phyloP scores from a whole-genome alignment of 371 early-diverging fungal genomes.

The Choanephora cucurbitarum region DNA sequence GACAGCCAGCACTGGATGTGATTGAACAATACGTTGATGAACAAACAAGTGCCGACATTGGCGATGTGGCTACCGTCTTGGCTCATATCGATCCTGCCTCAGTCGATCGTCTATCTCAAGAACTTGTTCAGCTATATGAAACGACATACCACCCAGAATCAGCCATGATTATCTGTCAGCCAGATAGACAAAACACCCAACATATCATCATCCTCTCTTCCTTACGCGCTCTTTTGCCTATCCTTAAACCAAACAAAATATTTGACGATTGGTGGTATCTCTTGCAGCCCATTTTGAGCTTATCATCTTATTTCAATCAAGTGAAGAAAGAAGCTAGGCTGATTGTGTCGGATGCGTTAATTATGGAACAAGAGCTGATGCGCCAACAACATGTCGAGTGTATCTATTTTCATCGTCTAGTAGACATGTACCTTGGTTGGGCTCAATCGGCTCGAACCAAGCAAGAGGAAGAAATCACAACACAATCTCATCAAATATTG shows the following conservation, averaged over 20 bases:
- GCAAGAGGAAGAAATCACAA: conserved; percentile 22
- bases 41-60: conserved; percentile 27
- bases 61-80: conserved; percentile 7
- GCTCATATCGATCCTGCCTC: conserved; percentile 24
- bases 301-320: conserved; percentile 36
- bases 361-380: conserved; percentile 31
- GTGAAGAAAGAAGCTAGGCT: conserved; percentile 37
- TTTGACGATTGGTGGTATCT: conserved; percentile 37
- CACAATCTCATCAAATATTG: conserved; percentile 28
- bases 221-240: conserved; percentile 36
- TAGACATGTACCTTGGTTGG: conserved; percentile 40
- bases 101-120: conserved; percentile 42
- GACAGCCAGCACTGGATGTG: conserved; percentile 38
- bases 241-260: conserved; percentile 34
- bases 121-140: conserved; percentile 29
- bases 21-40: conserved; percentile 45
- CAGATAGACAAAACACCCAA: conserved; percentile 34
- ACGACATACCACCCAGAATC: conserved; percentile 13
- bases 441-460: conserved; percentile 26
- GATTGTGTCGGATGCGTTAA: conserved; percentile 38
- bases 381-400: conserved; percentile 13
- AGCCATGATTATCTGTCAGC: conserved; percentile 27
- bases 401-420: conserved; percentile 28
- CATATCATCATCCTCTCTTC: conserved; percentile 41
- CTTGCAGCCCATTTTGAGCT: conserved; percentile 35